phyloP scores from a whole-genome alignment of 495 filamentous ascomycete genomes.

The Cudoniella acicularis region DNA sequence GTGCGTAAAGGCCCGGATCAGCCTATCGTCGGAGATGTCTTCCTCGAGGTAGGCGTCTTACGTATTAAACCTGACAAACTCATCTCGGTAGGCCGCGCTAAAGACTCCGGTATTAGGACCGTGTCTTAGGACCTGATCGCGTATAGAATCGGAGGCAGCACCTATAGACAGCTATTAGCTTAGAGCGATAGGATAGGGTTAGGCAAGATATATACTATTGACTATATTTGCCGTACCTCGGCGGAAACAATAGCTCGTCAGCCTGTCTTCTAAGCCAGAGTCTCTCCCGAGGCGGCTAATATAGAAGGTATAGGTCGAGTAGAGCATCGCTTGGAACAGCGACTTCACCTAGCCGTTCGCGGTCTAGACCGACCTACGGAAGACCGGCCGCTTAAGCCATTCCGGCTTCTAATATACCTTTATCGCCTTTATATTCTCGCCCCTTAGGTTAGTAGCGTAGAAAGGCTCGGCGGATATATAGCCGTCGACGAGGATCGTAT shows the following conservation, averaged over 20 bases:
- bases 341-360: conserved; percentile 16
- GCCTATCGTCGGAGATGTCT: conserved; percentile 16
- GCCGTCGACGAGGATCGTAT: conserved; percentile 21
- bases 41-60: conserved; percentile 18
- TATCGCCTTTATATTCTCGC: conserved; percentile 9
- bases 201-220: conserved; percentile 17
- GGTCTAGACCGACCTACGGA: conserved; percentile 12
- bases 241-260: conserved; percentile 25
- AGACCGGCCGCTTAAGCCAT: conserved; percentile 21
- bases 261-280: conserved; percentile 23
- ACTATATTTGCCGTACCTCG: conserved; percentile 16
- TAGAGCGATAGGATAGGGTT: background rate
- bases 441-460: conserved; percentile 13
- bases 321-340: conserved; percentile 12
- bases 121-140: conserved; percentile 23
- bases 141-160: conserved; percentile 15
- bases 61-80: too few species aligned
- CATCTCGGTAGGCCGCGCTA: too few species aligned
- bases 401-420: conserved; percentile 25
- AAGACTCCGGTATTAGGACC: conserved; percentile 8
- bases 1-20: conserved; percentile 25
- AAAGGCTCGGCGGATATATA: conserved; percentile 21
- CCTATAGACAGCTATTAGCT: conserved; percentile 15
- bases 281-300: conserved; percentile 18
- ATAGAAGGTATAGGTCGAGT: conserved; percentile 18